phyloP scores from a whole-genome alignment of 108 stramenopile genomes.

The Heterococcus sp. region DNA sequence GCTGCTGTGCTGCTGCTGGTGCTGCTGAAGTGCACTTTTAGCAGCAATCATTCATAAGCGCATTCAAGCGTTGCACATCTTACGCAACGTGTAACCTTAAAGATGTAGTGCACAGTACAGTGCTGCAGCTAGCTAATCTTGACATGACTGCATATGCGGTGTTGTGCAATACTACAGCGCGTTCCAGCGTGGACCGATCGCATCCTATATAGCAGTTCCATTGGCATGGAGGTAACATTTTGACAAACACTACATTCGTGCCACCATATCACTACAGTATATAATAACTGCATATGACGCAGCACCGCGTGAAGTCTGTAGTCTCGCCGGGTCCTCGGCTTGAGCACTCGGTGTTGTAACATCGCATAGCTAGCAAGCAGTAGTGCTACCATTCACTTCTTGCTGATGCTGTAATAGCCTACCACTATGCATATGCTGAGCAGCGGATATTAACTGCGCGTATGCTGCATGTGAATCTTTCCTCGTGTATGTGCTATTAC shows the following conservation, averaged over 20 bases:
- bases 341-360: background rate
- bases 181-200: conserved; percentile 43
- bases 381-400: background rate
- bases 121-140: no score
- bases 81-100: background rate
- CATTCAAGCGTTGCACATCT: background rate
- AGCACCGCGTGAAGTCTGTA: background rate
- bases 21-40: background rate
- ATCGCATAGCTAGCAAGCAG: background rate
- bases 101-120: background rate
- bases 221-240: background rate
- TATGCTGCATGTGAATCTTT: background rate
- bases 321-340: background rate
- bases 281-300: background rate
- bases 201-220: conserved; percentile 1
- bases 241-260: background rate
- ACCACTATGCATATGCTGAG: background rate
- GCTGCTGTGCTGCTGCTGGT: background rate
- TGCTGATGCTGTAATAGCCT: background rate
- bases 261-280: background rate
- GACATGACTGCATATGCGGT: background rate
- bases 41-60: background rate
- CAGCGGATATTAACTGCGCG: background rate
- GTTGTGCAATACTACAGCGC: background rate
- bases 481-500: background rate